Evolutionary conservation across 805 yeast genomes (phyloP).

Genomic region (Spathaspora gorwiae): DNA sequence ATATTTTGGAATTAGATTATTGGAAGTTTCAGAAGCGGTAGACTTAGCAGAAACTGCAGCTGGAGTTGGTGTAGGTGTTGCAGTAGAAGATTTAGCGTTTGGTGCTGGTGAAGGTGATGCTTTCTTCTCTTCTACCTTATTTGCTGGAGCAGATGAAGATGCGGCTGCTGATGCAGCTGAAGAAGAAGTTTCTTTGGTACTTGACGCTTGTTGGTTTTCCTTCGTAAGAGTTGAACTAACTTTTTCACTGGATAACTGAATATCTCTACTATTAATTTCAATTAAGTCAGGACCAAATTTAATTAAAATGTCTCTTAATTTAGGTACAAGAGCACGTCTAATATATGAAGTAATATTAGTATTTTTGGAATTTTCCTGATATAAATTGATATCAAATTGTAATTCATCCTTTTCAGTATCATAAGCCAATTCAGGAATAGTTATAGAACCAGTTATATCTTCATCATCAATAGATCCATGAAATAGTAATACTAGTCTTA

Average conservation of each 20-base stretch:
- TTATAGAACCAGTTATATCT: slow-evolving; percentile 62
- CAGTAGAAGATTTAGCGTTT: slow-evolving; percentile 4
- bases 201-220: slow-evolving; percentile 47
- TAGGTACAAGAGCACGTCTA: slow-evolving; percentile 57
- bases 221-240: slow-evolving; percentile 38
- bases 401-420: slow-evolving; percentile 83
- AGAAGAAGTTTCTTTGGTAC: slow-evolving; percentile 10
- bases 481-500: slow-evolving; percentile 60
- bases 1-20: slow-evolving; percentile 49
- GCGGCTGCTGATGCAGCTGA: slow-evolving; percentile 1
- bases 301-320: slow-evolving; percentile 55
- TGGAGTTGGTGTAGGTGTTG: slow-evolving; percentile 9
- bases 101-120: slow-evolving; percentile 8
- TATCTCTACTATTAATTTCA: slow-evolving; percentile 71
- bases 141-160: not conserved
- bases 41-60: slow-evolving; percentile 7
- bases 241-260: slow-evolving; percentile 62
- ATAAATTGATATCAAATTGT: slow-evolving; percentile 74
- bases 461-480: slow-evolving; percentile 39
- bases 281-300: slow-evolving; percentile 78
- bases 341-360: slow-evolving; percentile 52
- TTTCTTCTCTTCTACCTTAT: slow-evolving; percentile 1
- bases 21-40: slow-evolving; percentile 10
- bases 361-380: slow-evolving; percentile 43
- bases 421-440: slow-evolving; percentile 89